phyloP scores from a whole-genome alignment of 2,329 filamentous ascomycete species.

The Chaetomium sp. region DNA sequence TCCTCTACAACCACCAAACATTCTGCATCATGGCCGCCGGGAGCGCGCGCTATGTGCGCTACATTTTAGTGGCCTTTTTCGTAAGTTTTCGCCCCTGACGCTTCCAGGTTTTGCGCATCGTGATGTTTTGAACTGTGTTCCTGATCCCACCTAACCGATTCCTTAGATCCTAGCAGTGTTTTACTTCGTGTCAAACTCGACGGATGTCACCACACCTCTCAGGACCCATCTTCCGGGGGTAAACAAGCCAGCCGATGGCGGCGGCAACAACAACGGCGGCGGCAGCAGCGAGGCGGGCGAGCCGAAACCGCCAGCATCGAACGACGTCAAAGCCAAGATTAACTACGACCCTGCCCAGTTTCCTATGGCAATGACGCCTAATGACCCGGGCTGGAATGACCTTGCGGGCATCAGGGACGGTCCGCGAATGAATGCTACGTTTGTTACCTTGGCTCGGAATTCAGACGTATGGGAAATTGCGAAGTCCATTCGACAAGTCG shows the following conservation, averaged over 20 bases:
- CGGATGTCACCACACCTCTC: constrained; percentile 37
- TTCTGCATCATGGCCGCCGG: constrained; percentile 51
- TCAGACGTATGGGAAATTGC: constrained; percentile 94
- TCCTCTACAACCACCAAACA: neutral
- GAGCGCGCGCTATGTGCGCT: constrained; percentile 67
- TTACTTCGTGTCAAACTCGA: constrained; percentile 66
- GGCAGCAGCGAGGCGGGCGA: neutral
- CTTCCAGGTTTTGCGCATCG: neutral
- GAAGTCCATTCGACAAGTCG: constrained; percentile 88
- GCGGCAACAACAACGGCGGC: neutral
- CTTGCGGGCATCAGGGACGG: constrained; percentile 51
- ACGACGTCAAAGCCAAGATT: constrained; percentile 24
- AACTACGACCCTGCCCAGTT: constrained; percentile 36
- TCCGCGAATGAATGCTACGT: constrained; percentile 89
- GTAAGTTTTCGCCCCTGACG: constrained; percentile 46
- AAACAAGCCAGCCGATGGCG: constrained; percentile 10
- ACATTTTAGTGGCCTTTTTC: constrained; percentile 75
- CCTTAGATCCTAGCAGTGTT: constrained; percentile 60
- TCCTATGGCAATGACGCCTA: constrained; percentile 47
- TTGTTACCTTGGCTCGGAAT: constrained; percentile 92
- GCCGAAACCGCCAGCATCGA: constrained; percentile 3
- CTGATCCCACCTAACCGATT: constrained; percentile 4
- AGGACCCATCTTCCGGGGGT: constrained; percentile 32
- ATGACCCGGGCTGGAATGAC: constrained; percentile 47
- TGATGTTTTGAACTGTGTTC: neutral